These are phyloP conservation scores for Knufia petricola DNA, from an alignment of 2,329 filamentous ascomycete species.

Conservation along the genomic window DNA sequence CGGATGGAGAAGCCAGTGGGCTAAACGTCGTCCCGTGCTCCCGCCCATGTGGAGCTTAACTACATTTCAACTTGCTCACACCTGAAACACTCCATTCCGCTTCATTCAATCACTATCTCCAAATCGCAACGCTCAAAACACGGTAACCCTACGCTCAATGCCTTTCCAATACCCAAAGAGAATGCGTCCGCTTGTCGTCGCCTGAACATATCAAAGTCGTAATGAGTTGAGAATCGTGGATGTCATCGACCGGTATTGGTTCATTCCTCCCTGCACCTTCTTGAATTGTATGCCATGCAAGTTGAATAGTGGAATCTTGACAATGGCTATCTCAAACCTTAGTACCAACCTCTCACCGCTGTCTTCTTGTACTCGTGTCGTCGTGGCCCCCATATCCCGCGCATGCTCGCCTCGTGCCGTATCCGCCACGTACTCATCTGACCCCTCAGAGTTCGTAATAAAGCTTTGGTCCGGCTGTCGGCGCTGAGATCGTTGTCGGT, in stretches of 20 bases:
- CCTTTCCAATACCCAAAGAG: no score
- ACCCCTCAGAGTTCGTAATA: slow-evolving; percentile 74
- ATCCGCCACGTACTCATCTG: slow-evolving; percentile 58
- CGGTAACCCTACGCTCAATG: no score
- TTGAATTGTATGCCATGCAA: slow-evolving; percentile 98
- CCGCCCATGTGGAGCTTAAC: no score
- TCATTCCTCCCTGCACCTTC: slow-evolving; percentile 86
- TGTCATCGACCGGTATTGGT: slow-evolving; percentile 98
- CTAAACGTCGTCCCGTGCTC: neutral
- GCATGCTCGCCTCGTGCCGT: slow-evolving; percentile 41
- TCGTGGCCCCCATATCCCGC: slow-evolving; percentile 71
- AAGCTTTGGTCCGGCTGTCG: slow-evolving; percentile 58
- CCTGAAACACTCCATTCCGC: neutral
- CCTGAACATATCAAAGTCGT: slow-evolving; percentile 49
- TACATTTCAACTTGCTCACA: neutral
- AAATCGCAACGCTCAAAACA: neutral
- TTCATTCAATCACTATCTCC: neutral
- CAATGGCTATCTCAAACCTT: slow-evolving; percentile 91
- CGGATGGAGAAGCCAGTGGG: neutral
- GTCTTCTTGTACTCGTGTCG: slow-evolving; percentile 83
- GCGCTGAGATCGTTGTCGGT: slow-evolving; percentile 37
- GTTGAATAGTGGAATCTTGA: slow-evolving; percentile 88
- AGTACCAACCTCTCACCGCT: slow-evolving; percentile 74
- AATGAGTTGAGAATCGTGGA: slow-evolving; percentile 86
- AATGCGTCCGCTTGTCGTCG: neutral